These are phyloP conservation scores for Boletus reticuloceps DNA, from an alignment of 768 basidiomycete genomes.

Conservation along the genomic window DNA sequence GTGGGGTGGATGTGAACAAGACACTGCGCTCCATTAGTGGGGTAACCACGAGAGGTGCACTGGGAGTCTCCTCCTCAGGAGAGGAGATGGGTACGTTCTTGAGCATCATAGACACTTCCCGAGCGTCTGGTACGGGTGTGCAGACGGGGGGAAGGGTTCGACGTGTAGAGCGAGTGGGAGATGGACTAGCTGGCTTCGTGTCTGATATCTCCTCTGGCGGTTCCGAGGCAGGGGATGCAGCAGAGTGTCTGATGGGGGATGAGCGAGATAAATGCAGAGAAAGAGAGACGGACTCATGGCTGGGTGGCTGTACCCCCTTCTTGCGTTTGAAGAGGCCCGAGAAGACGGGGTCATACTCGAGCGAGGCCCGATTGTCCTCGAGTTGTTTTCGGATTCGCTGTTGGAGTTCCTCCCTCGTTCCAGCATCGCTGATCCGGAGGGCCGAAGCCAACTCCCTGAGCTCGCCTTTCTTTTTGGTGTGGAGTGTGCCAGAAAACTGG, in stretches of 20 bases:
- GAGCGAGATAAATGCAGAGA: not conserved
- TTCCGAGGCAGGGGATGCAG: constrained; percentile 16
- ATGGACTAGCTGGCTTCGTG: constrained; percentile 16
- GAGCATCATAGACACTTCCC: constrained; percentile 52
- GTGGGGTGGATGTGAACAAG: constrained; percentile 26
- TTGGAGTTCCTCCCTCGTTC: constrained; percentile 64
- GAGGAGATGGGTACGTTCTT: constrained; percentile 45
- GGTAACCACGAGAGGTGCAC: constrained; percentile 3
- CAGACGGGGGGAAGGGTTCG: constrained; percentile 32
- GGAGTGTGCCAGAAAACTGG: constrained; percentile 51
- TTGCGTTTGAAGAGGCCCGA: constrained; percentile 49
- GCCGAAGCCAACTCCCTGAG: constrained; percentile 59
- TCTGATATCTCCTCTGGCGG: constrained; percentile 12
- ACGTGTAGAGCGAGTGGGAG: constrained; percentile 20
- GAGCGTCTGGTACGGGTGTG: constrained; percentile 49
- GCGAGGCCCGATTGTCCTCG: constrained; percentile 47
- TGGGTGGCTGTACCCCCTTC: constrained; percentile 29
- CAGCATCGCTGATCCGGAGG: constrained; percentile 48
- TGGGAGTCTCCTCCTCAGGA: constrained; percentile 13
- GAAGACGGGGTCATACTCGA: constrained; percentile 59
- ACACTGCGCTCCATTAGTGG: constrained; percentile 16
- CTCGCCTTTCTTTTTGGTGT: constrained; percentile 67
- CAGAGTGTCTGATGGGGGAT: constrained; percentile 10
- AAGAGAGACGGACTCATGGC: constrained; percentile 10
- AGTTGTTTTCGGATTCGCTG: constrained; percentile 62